Conservation (phyloP, 2,329 filamentous ascomycete genomes). For the Chaetomiaceae sp. region DNA sequence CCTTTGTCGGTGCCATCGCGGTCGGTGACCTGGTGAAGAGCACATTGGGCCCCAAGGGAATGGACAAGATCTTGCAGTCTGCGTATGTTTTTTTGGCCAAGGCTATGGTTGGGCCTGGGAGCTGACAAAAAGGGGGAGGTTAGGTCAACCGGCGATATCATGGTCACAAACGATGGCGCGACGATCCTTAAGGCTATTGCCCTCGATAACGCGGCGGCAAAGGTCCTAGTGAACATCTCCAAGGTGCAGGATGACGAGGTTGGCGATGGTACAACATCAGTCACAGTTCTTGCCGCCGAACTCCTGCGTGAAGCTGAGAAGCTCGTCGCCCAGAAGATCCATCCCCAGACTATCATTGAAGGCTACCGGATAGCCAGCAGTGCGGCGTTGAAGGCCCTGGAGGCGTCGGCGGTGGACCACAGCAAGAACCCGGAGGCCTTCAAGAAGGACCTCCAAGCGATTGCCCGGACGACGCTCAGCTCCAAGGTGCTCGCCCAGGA, state of each 20-base stretch:
- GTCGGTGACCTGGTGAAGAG: conserved; percentile 97
- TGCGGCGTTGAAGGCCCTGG: conserved; percentile 79
- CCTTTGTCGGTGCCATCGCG: conserved; percentile 96
- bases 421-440: conserved; percentile 80
- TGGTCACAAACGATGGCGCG: conserved; percentile 98
- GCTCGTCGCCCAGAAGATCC: conserved; percentile 96
- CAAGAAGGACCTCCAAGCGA: conserved; percentile 81
- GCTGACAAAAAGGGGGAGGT: conserved; percentile 16
- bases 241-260: conserved; percentile 99
- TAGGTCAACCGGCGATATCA: conserved; percentile 91
- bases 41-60: conserved; percentile 93
- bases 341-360: conserved; percentile 98
- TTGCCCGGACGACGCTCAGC: conserved; percentile 91
- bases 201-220: conserved; percentile 95
- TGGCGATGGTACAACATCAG: conserved; percentile 96
- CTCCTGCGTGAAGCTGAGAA: conserved; percentile 94
- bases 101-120: neutral
- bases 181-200: conserved; percentile 98
- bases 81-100: conserved; percentile 58
- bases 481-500: conserved; percentile 97
- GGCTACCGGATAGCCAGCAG: conserved; percentile 95
- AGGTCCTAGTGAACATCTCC: conserved; percentile 97
- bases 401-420: conserved; percentile 82
- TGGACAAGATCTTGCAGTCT: conserved; percentile 98
- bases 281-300: conserved; percentile 91